A percentile compares a stretch with the other conserved stretches of the same genome.
Conservation (phyloP, 257 asterid genomes). For the Scutellaria minor region DNA sequence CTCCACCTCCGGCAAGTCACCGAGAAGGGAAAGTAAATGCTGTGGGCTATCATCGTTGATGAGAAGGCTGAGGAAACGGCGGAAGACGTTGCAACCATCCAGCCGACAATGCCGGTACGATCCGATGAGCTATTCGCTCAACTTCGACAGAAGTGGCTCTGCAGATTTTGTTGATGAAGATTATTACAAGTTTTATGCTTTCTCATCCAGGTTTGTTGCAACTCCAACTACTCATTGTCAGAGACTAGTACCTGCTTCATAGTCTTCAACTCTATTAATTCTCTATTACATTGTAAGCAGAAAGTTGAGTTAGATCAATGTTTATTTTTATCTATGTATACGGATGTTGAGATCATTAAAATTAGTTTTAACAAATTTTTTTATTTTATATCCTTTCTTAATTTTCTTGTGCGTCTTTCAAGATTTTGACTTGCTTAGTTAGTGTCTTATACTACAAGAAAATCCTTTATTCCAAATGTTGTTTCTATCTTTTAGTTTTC, state of each 20-base stretch:
- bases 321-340: background rate
- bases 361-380: too few species aligned
- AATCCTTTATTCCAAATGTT: too few species aligned
- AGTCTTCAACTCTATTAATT: background rate
- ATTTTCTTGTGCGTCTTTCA: too few species aligned
- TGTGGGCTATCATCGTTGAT: constrained; percentile 59
- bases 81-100: constrained; percentile 47
- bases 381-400: too few species aligned
- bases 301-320: constrained; percentile 6
- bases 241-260: constrained; percentile 39
- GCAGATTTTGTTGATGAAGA: constrained; percentile 57
- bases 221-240: constrained; percentile 42
- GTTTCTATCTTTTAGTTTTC: background rate
- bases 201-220: constrained; percentile 79
- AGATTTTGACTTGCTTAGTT: too few species aligned
- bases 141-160: constrained; percentile 57
- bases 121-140: constrained; percentile 73
- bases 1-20: background rate
- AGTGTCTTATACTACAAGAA: too few species aligned
- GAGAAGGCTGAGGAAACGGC: constrained; percentile 57
- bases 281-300: background rate
- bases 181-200: constrained; percentile 64
- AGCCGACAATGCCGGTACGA: constrained; percentile 68
- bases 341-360: too few species aligned
- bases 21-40: constrained; percentile 33